Evolutionary conservation across 805 yeast species (phyloP).

Genomic region (Candida qinlingensis): DNA sequence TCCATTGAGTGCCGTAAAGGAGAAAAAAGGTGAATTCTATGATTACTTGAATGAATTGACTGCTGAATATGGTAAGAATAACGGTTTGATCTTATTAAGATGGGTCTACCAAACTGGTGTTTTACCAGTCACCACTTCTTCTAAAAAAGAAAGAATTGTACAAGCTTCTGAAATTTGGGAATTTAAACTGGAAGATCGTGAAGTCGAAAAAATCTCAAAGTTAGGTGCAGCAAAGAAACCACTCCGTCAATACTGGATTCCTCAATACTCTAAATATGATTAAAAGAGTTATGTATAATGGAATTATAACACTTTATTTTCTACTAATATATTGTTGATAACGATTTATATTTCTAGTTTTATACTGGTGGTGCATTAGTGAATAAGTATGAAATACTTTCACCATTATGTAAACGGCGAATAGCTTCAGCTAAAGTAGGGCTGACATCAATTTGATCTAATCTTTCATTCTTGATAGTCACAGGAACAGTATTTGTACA

Average conservation of each 20-base stretch:
- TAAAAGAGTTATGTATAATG: not conserved
- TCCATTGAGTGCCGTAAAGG: constrained; percentile 49
- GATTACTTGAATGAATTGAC: constrained; percentile 38
- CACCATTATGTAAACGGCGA: constrained; percentile 94
- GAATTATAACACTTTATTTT: not conserved
- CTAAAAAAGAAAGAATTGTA: constrained; percentile 47
- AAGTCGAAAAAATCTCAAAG: constrained; percentile 37
- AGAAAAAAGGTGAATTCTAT: constrained; percentile 35
- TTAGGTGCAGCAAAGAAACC: constrained; percentile 34
- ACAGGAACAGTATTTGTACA: constrained; percentile 95
- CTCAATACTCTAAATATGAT: constrained; percentile 21
- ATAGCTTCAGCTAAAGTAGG: constrained; percentile 90
- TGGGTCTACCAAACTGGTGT: constrained; percentile 65
- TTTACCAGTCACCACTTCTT: constrained; percentile 71
- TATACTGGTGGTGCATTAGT: constrained; percentile 48
- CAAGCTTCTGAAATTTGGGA: constrained; percentile 48
- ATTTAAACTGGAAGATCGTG: constrained; percentile 48
- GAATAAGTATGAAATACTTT: constrained; percentile 83
- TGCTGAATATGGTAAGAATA: constrained; percentile 52
- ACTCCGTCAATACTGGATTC: constrained; percentile 31
- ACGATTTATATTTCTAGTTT: not conserved
- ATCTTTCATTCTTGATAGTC: constrained; percentile 50
- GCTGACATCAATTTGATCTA: constrained; percentile 79
- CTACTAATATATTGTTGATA: not conserved
- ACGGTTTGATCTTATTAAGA: constrained; percentile 60